Conservation (phyloP, 305 asterid genomes). For the Fraxinus albicans region DNA sequence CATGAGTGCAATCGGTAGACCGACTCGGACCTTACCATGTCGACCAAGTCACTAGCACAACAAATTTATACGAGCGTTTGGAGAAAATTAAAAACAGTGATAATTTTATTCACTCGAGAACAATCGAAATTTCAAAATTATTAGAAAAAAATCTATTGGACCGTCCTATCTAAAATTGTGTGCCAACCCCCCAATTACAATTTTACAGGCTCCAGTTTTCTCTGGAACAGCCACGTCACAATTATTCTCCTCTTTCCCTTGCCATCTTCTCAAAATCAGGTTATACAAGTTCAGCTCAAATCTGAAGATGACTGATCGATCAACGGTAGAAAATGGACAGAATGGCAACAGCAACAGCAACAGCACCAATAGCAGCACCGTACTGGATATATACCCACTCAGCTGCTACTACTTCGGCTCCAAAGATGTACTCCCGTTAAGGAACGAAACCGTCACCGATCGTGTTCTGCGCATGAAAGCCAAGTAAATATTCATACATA, state of each 20-base stretch:
- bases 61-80: too few relatives aligned
- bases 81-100: too few relatives aligned
- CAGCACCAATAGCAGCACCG: neutral
- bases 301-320: conserved; percentile 31
- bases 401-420: conserved; percentile 78
- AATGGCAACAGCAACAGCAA: neutral
- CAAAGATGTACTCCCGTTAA: conserved; percentile 41
- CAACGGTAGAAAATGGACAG: neutral
- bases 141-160: too few relatives aligned
- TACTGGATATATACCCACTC: conserved; percentile 56
- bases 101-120: too few relatives aligned
- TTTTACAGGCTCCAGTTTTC: conserved; percentile 6
- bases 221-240: conserved; percentile 47
- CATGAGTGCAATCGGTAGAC: neutral
- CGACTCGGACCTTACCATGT: neutral
- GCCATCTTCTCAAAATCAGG: neutral
- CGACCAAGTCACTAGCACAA: neutral
- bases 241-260: neutral
- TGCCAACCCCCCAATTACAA: neutral
- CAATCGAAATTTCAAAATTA: too few relatives aligned
- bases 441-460: conserved; percentile 54
- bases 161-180: too few relatives aligned
- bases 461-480: conserved; percentile 72
- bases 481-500: conserved; percentile 38
- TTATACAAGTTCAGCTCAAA: neutral